These are phyloP conservation scores for Canavalia ensiformis DNA, from an alignment of 306 rosid species.

Conservation along the genomic window DNA sequence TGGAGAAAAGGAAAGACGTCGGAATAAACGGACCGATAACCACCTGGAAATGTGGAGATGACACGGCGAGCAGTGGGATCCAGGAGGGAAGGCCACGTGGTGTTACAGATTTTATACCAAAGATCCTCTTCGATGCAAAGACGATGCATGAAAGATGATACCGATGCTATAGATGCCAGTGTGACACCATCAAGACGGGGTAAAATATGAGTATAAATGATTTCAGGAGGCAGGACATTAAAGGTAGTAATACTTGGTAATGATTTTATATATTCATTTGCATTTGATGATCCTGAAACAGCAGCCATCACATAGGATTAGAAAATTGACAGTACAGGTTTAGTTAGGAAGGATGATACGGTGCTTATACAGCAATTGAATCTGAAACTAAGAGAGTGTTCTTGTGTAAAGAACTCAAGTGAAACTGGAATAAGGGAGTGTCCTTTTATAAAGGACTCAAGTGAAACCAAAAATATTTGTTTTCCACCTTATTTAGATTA, in stretches of 20 bases:
- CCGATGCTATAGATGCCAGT: slow-evolving; percentile 61
- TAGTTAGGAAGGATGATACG: too few species aligned
- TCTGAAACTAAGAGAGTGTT: too few species aligned
- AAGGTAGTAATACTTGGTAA: slow-evolving; percentile 25
- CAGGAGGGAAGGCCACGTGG: slow-evolving; percentile 74
- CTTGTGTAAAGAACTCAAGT: too few species aligned
- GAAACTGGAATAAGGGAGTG: too few species aligned
- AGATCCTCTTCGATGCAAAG: slow-evolving; percentile 66
- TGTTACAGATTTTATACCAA: slow-evolving; percentile 66
- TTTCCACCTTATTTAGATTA: too few species aligned
- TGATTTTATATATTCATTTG: background rate
- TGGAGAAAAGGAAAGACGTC: slow-evolving; percentile 74
- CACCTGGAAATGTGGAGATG: slow-evolving; percentile 65
- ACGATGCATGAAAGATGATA: slow-evolving; percentile 62
- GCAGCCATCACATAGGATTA: background rate
- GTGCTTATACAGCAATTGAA: too few species aligned
- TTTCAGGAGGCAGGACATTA: slow-evolving; percentile 65
- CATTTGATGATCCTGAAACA: background rate
- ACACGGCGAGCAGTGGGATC: slow-evolving; percentile 45
- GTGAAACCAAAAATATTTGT: too few species aligned
- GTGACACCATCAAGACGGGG: slow-evolving; percentile 77
- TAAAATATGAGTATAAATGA: slow-evolving; percentile 74
- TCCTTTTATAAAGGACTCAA: too few species aligned
- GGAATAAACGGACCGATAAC: slow-evolving; percentile 78
- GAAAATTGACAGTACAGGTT: too few species aligned